Percentiles rank a stretch among this genome's conserved stretches.
Conservation (phyloP, 2,329 filamentous ascomycete species). For the Epichloe sp. region DNA sequence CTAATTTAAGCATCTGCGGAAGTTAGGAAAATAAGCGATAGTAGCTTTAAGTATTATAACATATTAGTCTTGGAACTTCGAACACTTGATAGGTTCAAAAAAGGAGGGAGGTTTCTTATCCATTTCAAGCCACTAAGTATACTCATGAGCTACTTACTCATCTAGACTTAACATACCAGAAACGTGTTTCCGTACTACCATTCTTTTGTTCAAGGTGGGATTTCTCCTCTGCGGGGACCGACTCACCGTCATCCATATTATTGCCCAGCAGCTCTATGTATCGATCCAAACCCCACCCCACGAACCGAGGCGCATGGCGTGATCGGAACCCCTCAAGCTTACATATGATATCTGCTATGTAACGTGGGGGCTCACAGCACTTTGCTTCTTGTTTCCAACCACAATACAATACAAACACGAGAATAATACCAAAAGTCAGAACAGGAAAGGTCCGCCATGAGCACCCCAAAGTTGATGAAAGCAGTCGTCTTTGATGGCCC, state of each 20-base stretch:
- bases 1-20: too few relatives aligned
- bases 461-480: constrained; percentile 52
- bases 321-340: neutral
- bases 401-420: neutral
- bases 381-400: neutral
- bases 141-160: too few relatives aligned
- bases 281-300: constrained; percentile 7
- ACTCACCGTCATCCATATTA: neutral
- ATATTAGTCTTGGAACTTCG: too few relatives aligned
- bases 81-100: too few relatives aligned
- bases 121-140: too few relatives aligned
- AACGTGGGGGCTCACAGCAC: neutral
- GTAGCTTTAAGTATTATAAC: too few relatives aligned
- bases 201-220: too few relatives aligned
- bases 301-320: neutral
- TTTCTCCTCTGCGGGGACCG: too few relatives aligned
- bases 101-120: too few relatives aligned
- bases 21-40: too few relatives aligned
- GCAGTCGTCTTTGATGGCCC: constrained; percentile 80
- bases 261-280: neutral
- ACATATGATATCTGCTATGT: neutral
- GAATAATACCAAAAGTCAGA: neutral
- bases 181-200: too few relatives aligned
- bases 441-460: constrained; percentile 14
- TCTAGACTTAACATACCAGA: too few relatives aligned